Conservation (phyloP, 345 rosid species). For the Ceriops zippeliana region DNA sequence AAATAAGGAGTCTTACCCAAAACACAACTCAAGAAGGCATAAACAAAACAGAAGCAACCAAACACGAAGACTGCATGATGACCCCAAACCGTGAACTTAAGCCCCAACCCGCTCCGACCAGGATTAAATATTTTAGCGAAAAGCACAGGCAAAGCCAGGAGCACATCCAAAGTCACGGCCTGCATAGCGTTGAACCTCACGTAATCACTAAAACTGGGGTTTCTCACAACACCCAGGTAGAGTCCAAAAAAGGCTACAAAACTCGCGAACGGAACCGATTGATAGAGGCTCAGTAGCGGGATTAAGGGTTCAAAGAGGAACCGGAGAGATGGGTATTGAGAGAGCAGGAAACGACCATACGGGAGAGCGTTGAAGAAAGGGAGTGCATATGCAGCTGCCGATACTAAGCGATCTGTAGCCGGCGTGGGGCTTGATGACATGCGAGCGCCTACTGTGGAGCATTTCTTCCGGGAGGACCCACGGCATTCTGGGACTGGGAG, state of each 20-base stretch:
- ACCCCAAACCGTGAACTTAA: conserved; percentile 65
- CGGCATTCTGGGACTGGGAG: neutral
- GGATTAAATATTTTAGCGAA: conserved; percentile 62
- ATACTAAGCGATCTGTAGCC: conserved; percentile 68
- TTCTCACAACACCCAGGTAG: conserved; percentile 77
- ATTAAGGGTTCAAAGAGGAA: conserved; percentile 61
- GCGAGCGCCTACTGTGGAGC: conserved; percentile 18
- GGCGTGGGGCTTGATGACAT: conserved; percentile 69
- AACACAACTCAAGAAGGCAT: conserved; percentile 45
- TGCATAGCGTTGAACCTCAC: conserved; percentile 90
- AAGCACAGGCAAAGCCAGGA: conserved; percentile 66
- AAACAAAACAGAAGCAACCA: conserved; percentile 67
- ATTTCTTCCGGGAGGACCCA: neutral
- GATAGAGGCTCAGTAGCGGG: conserved; percentile 66
- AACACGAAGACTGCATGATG: conserved; percentile 65
- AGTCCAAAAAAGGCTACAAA: conserved; percentile 87
- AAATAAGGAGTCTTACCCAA: conserved; percentile 82
- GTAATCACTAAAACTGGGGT: conserved; percentile 61
- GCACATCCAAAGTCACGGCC: conserved; percentile 80
- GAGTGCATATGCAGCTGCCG: conserved; percentile 70
- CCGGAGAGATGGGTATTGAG: conserved; percentile 53
- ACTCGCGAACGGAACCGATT: conserved; percentile 76
- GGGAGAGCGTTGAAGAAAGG: conserved; percentile 87
- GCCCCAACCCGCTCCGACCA: conserved; percentile 58
- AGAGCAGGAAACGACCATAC: conserved; percentile 75